Percentiles rank a stretch among this genome's conserved stretches.
phyloP scores from a whole-genome alignment of 192 early-diverging fungal genomes.

The Mortierella alpina region DNA sequence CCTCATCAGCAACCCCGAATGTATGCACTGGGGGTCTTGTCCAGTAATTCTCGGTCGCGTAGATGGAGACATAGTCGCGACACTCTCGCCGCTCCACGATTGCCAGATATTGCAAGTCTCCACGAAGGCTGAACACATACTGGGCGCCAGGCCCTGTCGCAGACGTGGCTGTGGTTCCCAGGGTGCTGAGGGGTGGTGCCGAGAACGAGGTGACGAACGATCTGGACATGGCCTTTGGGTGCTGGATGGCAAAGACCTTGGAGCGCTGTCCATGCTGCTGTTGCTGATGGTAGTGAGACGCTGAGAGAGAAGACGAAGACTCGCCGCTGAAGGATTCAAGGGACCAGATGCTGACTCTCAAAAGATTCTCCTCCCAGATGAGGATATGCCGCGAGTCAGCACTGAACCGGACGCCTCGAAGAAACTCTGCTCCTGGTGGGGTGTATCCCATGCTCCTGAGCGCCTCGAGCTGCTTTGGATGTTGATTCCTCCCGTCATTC shows the following conservation, averaged over 20 bases:
- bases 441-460: conserved; percentile 29
- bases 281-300: conserved; percentile 8
- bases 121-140: conserved; percentile 25
- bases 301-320: background rate
- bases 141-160: conserved; percentile 15
- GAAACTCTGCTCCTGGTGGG: conserved; percentile 28
- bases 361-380: conserved; percentile 42
- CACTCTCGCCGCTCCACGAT: conserved; percentile 47
- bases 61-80: conserved; percentile 36
- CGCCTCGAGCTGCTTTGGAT: conserved; percentile 59
- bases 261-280: conserved; percentile 4
- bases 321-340: conserved; percentile 15
- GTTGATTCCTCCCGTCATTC: conserved; percentile 62
- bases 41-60: conserved; percentile 46
- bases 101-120: conserved; percentile 40
- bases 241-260: conserved; percentile 15
- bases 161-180: conserved; percentile 40
- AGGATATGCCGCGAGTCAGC: conserved; percentile 52
- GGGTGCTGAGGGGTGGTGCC: conserved; percentile 35
- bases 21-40: conserved; percentile 24
- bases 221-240: conserved; percentile 31
- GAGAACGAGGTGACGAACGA: conserved; percentile 33
- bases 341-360: conserved; percentile 43
- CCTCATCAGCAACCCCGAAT: conserved; percentile 19
- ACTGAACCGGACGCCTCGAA: conserved; percentile 37